Base-by-base conservation (phyloP, 306 rosid species). In the Rosa multiflora region DNA sequence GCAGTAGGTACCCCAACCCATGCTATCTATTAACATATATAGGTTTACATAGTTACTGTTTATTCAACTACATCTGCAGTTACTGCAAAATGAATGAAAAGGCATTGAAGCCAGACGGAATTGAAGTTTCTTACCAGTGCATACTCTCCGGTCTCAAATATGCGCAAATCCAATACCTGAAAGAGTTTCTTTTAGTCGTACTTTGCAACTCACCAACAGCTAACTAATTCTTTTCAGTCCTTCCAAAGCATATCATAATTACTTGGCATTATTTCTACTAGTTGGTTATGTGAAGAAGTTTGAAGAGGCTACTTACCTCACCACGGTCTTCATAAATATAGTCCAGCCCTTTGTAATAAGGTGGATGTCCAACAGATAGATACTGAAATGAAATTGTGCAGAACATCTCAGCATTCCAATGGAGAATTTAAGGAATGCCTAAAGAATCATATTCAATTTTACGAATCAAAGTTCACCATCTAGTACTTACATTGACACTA, bases 1-100 rank as follows among this genome's bases (percentile, higher is more conserved):
- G 98, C 97, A 10, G 98, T 94, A 76, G 97, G 99, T 56, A 94
- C 51, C 70, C 99, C 99, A 72, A 94, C 95, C 97, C 99, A 94
- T 76, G 97, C 92, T 72, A 92, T 55, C 99, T 94, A 78, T 80
- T 6, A 32, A 79, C 83, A 58, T 21, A 13, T 4, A 58, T 12
- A 55, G 26, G 26, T 55, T 20, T 55, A 23, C 37, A 61, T 55
- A 4, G 11, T 23, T 17, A 43, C 3, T 17, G 58, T 17, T 17
- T 0, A 43, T 4, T 42, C 23, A 26, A 26, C 12, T 17, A 18
- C 14, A 15, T 26, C 44, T 13, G 21, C n/a, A 48, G 12, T 39
- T 63, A 42, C 74, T 69, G 44, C 43, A 52, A 51, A 35, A 73
- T 51, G 21, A 64, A 64, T 4, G 68, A 26, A 17, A 15, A 66